Conservation (phyloP, 768 basidiomycete species). For the Gloeophyllum trabeum region DNA sequence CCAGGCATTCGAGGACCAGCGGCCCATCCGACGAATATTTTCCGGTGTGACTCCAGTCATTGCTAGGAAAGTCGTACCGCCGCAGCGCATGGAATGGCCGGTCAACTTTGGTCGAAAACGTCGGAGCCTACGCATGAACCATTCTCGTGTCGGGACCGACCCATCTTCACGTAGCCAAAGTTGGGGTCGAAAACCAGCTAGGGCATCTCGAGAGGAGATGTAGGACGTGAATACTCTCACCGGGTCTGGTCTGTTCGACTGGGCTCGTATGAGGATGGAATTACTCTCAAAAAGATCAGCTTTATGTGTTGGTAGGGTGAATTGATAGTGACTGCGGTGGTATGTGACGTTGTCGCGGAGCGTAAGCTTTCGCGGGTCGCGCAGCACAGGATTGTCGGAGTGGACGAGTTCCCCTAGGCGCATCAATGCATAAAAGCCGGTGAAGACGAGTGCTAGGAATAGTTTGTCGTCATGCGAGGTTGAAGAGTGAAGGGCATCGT, state of each 20-base stretch:
- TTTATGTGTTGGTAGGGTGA: constrained; percentile 25
- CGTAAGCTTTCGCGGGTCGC: constrained; percentile 11
- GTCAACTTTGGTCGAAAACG: constrained; percentile 14
- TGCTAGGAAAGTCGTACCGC: constrained; percentile 29
- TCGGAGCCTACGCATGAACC: constrained; percentile 21
- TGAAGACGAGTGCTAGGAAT: constrained; percentile 11
- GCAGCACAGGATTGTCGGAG: constrained; percentile 7
- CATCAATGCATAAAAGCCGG: constrained; percentile 13
- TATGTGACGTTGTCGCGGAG: constrained; percentile 6
- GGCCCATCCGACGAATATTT: constrained; percentile 24
- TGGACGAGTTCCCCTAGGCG: constrained; percentile 19
- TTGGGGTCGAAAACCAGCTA: constrained; percentile 14
- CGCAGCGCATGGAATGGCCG: constrained; percentile 28
- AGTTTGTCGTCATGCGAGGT: constrained; percentile 13
- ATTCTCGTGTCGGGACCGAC: constrained; percentile 18
- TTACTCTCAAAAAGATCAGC: constrained; percentile 19
- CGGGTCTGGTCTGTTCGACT: not conserved
- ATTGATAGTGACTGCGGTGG: constrained; percentile 6
- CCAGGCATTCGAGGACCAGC: constrained; percentile 27
- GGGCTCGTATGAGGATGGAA: constrained; percentile 6
- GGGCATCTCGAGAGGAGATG: constrained; percentile 13
- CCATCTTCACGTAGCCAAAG: constrained; percentile 24
- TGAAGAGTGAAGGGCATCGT: not conserved
- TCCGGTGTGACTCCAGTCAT: constrained; percentile 15
- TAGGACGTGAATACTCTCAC: constrained; percentile 11